Percentiles rank a stretch among this genome's conserved stretches.
phyloP scores from a whole-genome alignment of 768 basidiomycete species.

The Phanerochaete sordida region DNA sequence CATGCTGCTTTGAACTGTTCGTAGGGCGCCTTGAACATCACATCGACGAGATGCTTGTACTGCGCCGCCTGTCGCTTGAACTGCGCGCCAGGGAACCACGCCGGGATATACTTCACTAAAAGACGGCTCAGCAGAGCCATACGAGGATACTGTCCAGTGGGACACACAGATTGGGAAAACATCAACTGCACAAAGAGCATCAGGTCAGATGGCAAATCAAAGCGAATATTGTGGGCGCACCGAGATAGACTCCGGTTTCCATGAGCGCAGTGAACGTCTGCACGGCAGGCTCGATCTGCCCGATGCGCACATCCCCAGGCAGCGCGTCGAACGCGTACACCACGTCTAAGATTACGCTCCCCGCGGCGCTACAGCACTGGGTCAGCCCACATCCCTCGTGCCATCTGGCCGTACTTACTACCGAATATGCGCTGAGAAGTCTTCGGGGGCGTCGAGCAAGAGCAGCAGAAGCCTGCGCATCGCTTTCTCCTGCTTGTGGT shows the following conservation, averaged over 20 bases:
- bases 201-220: not conserved
- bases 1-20: not conserved
- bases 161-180: not conserved
- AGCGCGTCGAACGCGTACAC: not conserved
- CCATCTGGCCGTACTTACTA: not conserved
- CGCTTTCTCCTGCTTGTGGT: not conserved
- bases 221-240: not conserved
- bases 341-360: not conserved
- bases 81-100: not conserved
- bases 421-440: not conserved
- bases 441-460: not conserved
- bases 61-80: not conserved
- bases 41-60: not conserved
- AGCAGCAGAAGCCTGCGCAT: not conserved
- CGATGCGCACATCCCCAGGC: not conserved
- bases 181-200: not conserved
- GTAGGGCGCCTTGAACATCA: not conserved
- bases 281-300: not conserved
- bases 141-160: not conserved
- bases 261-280: not conserved
- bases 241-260: not conserved
- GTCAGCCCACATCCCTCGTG: not conserved
- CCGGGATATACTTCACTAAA: not conserved
- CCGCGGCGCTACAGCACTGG: not conserved
- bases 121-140: not conserved